Evolutionary conservation across 768 basidiomycete species (phyloP), one percentile per base, ranked within the genome.

Genomic region (Suillus decipiens): DNA sequence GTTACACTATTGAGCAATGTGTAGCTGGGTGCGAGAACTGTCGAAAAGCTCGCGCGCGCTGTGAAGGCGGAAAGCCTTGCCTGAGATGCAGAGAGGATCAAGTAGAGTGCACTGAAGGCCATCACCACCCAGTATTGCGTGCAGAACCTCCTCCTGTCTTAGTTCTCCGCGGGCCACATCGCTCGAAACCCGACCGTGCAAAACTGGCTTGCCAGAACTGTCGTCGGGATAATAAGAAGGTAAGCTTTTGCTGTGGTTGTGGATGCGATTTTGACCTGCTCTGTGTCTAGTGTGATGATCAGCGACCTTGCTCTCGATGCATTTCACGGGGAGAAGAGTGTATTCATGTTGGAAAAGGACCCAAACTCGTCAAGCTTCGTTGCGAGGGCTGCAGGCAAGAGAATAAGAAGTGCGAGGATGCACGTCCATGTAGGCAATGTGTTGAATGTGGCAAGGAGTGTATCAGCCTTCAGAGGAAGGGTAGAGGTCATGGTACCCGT

Each of bases 181-280:
- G 78, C 51, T 69, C 74, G 24, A 76, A 72, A 63, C 73, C 74
- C 68, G 86, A 87, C 63, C 80, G 85, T 42, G 85, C 81, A 43
- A 88, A 86, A 67, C 62, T 84, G 61, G 86, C 87, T 2, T 88
- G 87, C 72, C 79, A 81, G 66, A 82, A 75, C 57, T 88, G 87
- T 72, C 81, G 85, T 34, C 81, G 81, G 64, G 86, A 87, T 67
- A 88, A 88, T 69, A 88, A 88, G 72, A 88, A 88, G 84, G 87
- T 81, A 60, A 6, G 69, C 59, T 36, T 48, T 51, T 48, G 48
- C 24, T 55, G 17, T 47, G 28, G 19, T 64, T 39, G 28, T 45
- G 31, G 36, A 39, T 22, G 42, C 15, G 17, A 53, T 53, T 28
- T 43, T 64, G 6, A 55, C 56, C 24, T 41, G 63, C 36, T 57